These are phyloP conservation scores for Suhomyces yuchorum DNA, from an alignment of 1,139 yeast genomes.

Conservation along the genomic window DNA sequence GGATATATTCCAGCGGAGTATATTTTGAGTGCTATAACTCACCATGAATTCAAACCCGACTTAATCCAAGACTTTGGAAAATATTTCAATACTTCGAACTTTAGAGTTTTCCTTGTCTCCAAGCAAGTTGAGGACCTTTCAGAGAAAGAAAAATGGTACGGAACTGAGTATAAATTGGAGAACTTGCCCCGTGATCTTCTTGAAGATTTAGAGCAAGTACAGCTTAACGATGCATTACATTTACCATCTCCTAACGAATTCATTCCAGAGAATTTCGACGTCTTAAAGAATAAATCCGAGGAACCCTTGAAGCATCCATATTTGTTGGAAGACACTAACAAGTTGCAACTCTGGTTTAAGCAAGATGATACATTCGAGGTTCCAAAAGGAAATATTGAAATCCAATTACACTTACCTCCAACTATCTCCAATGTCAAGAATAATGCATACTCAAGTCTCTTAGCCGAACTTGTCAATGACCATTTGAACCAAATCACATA, in stretches of 20 bases:
- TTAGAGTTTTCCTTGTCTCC: conserved; percentile 60
- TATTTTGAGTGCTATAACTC: conserved; percentile 58
- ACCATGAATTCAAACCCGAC: conserved; percentile 59
- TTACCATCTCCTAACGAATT: conserved; percentile 76
- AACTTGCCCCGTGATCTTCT: conserved; percentile 45
- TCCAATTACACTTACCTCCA: conserved; percentile 67
- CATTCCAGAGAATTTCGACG: conserved; percentile 74
- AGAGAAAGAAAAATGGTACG: conserved; percentile 80
- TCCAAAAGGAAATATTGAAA: conserved; percentile 77
- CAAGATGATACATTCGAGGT: conserved; percentile 88
- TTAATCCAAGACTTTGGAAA: conserved; percentile 54
- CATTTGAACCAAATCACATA: conserved; percentile 75
- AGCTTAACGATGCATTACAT: conserved; percentile 46
- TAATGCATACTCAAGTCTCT: conserved; percentile 60
- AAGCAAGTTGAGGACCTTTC: conserved; percentile 45
- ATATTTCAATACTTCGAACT: conserved; percentile 58
- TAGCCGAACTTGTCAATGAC: conserved; percentile 73
- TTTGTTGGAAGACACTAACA: conserved; percentile 36
- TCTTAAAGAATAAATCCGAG: conserved; percentile 44
- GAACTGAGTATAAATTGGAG: conserved; percentile 68
- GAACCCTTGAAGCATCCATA: conserved; percentile 40
- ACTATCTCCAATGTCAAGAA: conserved; percentile 58
- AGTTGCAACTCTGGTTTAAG: conserved; percentile 74
- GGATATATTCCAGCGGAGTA: conserved; percentile 60
- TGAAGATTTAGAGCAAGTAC: conserved; percentile 31